Conservation (phyloP, 371 early-diverging fungal genomes). For the Mucor mucedo region DNA sequence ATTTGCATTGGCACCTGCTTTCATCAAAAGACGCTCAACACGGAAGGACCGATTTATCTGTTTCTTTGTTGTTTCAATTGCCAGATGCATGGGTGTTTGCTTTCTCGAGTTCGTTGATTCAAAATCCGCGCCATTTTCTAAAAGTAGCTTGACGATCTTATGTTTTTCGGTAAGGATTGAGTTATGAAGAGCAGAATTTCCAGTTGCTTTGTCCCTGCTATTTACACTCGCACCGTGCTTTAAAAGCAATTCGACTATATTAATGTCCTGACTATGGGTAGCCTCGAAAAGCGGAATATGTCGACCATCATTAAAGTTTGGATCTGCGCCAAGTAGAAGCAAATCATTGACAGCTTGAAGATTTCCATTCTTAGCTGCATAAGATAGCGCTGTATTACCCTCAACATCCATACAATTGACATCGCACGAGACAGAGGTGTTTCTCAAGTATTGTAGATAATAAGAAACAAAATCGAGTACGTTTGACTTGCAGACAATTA, state of each 20-base stretch:
- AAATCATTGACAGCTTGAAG: slow-evolving; percentile 29
- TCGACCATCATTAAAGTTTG: slow-evolving; percentile 20
- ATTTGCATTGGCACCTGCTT: slow-evolving; percentile 53
- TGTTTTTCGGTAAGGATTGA: slow-evolving; percentile 49
- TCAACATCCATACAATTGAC: slow-evolving; percentile 30
- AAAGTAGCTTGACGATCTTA: slow-evolving; percentile 43
- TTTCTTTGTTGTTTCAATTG: slow-evolving; percentile 51
- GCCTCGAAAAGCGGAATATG: slow-evolving; percentile 26
- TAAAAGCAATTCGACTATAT: slow-evolving; percentile 21
- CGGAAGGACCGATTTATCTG: slow-evolving; percentile 61
- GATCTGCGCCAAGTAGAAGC: slow-evolving; percentile 34
- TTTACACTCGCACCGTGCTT: slow-evolving; percentile 22
- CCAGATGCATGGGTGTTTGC: slow-evolving; percentile 61
- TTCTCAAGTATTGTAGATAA: slow-evolving; percentile 9
- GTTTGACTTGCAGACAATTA: slow-evolving; percentile 22
- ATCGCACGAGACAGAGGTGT: neutral
- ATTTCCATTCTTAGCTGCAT: slow-evolving; percentile 38
- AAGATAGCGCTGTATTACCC: slow-evolving; percentile 32
- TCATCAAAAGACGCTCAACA: slow-evolving; percentile 53
- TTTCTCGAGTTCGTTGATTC: slow-evolving; percentile 28
- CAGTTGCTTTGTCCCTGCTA: slow-evolving; percentile 14
- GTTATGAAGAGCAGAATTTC: slow-evolving; percentile 47
- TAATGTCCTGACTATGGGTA: slow-evolving; percentile 22
- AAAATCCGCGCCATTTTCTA: slow-evolving; percentile 46
- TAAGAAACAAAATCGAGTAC: slow-evolving; percentile 9